These are phyloP conservation scores for Microbotryum violaceum DNA, from an alignment of 1,284 basidiomycete genomes.

Conservation along the genomic window DNA sequence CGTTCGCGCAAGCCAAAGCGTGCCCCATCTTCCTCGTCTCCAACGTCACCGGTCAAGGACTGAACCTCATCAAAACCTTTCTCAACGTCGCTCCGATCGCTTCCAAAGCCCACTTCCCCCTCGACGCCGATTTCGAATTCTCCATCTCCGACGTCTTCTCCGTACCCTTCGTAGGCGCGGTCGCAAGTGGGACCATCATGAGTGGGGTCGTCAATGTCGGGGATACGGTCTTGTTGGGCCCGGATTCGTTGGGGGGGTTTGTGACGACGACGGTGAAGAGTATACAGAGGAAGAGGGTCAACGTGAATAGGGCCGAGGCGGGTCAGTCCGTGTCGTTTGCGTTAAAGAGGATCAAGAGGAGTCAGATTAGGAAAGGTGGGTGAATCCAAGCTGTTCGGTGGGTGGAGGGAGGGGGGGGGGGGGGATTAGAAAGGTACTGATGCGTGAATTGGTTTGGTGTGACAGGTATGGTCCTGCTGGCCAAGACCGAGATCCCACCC, in stretches of 20 bases:
- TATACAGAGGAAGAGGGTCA: slow-evolving; percentile 88
- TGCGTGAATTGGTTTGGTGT: slow-evolving; percentile 55
- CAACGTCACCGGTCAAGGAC: slow-evolving; percentile 74
- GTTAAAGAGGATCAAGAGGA: slow-evolving; percentile 76
- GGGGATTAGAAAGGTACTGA: slow-evolving; percentile 59
- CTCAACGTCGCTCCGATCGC: slow-evolving; percentile 37
- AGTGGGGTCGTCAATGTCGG: slow-evolving; percentile 4
- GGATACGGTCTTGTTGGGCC: slow-evolving; percentile 77
- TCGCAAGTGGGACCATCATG: slow-evolving; percentile 77
- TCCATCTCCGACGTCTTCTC: slow-evolving; percentile 57
- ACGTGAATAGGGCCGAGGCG: slow-evolving; percentile 76
- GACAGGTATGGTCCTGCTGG: slow-evolving; percentile 68
- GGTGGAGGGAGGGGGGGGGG: slow-evolving; percentile 51
- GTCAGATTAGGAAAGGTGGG: slow-evolving; percentile 80
- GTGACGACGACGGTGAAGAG: slow-evolving; percentile 72
- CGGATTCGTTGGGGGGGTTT: slow-evolving; percentile 88
- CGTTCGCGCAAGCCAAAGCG: slow-evolving; percentile 62
- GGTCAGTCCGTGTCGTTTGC: slow-evolving; percentile 93
- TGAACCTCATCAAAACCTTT: slow-evolving; percentile 38
- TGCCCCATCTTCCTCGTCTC: slow-evolving; percentile 65
- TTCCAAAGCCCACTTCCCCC: slow-evolving; percentile 30
- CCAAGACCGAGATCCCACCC: slow-evolving; percentile 67
- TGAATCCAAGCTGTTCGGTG: slow-evolving; percentile 54
- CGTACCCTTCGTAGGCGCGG: slow-evolving; percentile 82
- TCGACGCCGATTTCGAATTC: slow-evolving; percentile 55